Percentiles rank a stretch among this genome's conserved stretches.
These are phyloP conservation scores for Mycena vitilis DNA, from an alignment of 768 basidiomycete genomes.

Conservation along the genomic window DNA sequence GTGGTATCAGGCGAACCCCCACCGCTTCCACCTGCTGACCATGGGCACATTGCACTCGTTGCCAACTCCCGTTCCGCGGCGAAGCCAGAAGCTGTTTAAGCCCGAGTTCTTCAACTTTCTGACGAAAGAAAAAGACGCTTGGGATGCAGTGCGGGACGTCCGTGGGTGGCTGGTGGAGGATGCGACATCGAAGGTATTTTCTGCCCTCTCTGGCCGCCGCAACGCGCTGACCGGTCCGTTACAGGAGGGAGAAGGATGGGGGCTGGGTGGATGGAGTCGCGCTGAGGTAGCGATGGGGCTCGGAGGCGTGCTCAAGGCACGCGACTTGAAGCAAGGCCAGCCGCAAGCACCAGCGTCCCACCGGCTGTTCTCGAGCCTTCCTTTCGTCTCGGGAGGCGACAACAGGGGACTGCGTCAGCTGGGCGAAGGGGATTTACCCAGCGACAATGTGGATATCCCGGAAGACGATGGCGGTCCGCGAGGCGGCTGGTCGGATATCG, in stretches of 20 bases:
- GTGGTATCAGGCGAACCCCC: conserved; percentile 80
- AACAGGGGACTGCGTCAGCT: conserved; percentile 47
- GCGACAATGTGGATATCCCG: conserved; percentile 25
- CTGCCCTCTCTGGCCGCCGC: too few species aligned
- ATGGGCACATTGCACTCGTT: conserved; percentile 89
- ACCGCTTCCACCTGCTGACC: conserved; percentile 87
- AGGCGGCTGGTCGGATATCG: conserved; percentile 36
- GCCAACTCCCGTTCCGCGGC: conserved; percentile 85
- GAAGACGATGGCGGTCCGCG: conserved; percentile 28
- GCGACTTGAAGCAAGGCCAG: conserved; percentile 44
- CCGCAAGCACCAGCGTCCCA: conserved; percentile 50
- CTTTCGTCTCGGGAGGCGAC: conserved; percentile 54
- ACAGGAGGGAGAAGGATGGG: conserved; percentile 19
- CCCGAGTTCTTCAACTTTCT: conserved; percentile 84
- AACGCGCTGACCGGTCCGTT: neutral
- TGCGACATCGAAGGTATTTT: conserved; percentile 33
- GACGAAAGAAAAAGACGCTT: conserved; percentile 67
- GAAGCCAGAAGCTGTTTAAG: conserved; percentile 86
- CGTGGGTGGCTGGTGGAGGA: conserved; percentile 66
- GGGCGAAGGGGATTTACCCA: conserved; percentile 47
- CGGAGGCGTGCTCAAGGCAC: conserved; percentile 68
- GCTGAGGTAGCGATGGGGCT: conserved; percentile 65
- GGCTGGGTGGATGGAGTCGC: conserved; percentile 55
- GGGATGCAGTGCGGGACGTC: conserved; percentile 67
- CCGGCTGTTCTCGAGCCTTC: conserved; percentile 62